These are phyloP conservation scores for Sporothrix pallida DNA, from an alignment of 2,329 filamentous ascomycete species.

Conservation along the genomic window DNA sequence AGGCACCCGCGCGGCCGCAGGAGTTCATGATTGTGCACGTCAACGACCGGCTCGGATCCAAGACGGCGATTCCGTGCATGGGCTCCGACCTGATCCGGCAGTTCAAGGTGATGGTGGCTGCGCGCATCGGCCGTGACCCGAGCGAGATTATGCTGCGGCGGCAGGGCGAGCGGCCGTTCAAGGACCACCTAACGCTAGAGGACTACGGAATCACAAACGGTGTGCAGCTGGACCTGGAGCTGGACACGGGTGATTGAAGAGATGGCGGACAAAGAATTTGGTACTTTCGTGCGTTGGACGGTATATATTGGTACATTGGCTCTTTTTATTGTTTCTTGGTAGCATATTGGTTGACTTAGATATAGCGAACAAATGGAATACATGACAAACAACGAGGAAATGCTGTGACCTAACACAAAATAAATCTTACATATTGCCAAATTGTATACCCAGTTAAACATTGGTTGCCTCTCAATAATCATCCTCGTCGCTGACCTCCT, in stretches of 20 bases:
- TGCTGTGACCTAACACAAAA: not conserved
- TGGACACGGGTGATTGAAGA: conserved; percentile 64
- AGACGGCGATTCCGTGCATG: conserved; percentile 88
- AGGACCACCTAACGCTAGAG: conserved; percentile 83
- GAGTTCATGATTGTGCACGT: conserved; percentile 84
- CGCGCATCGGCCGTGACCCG: conserved; percentile 83
- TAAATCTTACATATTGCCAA: not conserved
- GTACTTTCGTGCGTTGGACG: not conserved
- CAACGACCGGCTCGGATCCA: conserved; percentile 96
- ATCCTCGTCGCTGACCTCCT: not conserved
- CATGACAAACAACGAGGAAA: not conserved
- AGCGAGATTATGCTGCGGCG: conserved; percentile 91
- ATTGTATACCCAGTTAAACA: not conserved
- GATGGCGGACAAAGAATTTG: not conserved
- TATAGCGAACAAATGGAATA: conserved; percentile 1
- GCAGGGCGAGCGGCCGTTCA: conserved; percentile 91
- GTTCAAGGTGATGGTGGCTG: conserved; percentile 91
- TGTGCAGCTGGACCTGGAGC: conserved; percentile 70
- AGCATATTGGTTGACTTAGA: not conserved
- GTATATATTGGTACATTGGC: not conserved
- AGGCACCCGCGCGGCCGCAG: conserved; percentile 15
- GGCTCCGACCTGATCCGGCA: conserved; percentile 81
- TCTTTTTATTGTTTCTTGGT: not conserved
- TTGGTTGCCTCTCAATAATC: not conserved
- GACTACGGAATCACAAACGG: conserved; percentile 96